phyloP scores from a whole-genome alignment of 192 early-diverging fungal genomes.

The Coemansia reversa region DNA sequence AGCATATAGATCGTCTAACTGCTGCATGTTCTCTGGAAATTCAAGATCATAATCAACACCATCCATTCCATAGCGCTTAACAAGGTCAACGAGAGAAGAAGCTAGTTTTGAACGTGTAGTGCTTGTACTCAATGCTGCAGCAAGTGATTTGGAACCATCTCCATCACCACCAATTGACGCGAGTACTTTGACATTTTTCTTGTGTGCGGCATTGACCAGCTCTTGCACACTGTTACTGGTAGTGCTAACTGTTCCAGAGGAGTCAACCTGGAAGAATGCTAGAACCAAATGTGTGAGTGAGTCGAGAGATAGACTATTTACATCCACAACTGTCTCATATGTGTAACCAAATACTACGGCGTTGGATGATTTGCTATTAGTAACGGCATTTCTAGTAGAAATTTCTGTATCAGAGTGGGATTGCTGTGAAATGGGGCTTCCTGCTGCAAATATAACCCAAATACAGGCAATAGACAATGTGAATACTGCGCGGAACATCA shows the following conservation, averaged over 20 bases:
- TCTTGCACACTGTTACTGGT: conserved; percentile 13
- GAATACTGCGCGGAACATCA: not conserved
- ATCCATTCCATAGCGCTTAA: conserved; percentile 55
- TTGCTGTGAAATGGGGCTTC: not conserved
- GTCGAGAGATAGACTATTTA: conserved; percentile 44
- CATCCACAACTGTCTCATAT: conserved; percentile 24
- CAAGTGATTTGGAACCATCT: conserved; percentile 61
- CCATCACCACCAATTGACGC: conserved; percentile 71
- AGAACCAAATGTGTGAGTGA: conserved; percentile 63
- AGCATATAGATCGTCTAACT: conserved; percentile 58
- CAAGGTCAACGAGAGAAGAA: conserved; percentile 34
- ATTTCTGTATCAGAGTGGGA: conserved; percentile 11
- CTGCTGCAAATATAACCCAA: not conserved
- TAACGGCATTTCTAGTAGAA: conserved; percentile 21
- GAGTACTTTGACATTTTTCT: conserved; percentile 56
- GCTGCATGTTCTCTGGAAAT: conserved; percentile 57
- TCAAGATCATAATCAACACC: conserved; percentile 69
- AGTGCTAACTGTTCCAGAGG: conserved; percentile 17
- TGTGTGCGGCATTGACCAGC: conserved; percentile 35
- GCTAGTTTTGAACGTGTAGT: conserved; percentile 36
- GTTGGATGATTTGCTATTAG: conserved; percentile 32
- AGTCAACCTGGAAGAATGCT: conserved; percentile 55
- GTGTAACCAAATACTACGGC: conserved; percentile 46
- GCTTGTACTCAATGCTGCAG: conserved; percentile 48
- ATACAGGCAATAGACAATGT: not conserved